These are phyloP conservation scores for Citrus australasica DNA, from an alignment of 345 rosid genomes.

Conservation along the genomic window DNA sequence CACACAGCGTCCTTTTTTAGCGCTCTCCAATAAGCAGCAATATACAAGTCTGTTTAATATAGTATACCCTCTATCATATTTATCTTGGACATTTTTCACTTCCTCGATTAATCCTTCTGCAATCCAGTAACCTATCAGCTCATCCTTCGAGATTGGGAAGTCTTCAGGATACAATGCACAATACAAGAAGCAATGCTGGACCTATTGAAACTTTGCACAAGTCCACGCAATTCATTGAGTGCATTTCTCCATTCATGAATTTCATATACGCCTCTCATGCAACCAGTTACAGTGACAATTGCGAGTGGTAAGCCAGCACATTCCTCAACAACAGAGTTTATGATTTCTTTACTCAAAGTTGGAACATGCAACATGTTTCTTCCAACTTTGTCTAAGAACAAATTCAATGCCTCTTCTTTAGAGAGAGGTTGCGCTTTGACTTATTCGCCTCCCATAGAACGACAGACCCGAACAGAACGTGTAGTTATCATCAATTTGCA, in stretches of 20 bases:
- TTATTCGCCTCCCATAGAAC: background rate
- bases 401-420: background rate
- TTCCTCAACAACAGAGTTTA: too few species aligned
- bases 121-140: constrained; percentile 15
- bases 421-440: constrained; percentile 10
- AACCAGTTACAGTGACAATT: background rate
- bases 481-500: background rate
- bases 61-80: background rate
- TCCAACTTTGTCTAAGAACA: background rate
- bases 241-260: constrained; percentile 15
- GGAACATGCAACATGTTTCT: background rate
- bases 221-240: too few species aligned
- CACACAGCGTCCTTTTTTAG: too few species aligned
- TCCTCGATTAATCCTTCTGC: constrained; percentile 20
- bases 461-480: constrained; percentile 1
- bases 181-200: constrained; percentile 22
- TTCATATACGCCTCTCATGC: constrained; percentile 15
- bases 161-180: constrained; percentile 25
- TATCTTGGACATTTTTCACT: background rate
- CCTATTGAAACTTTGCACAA: too few species aligned
- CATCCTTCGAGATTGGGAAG: background rate
- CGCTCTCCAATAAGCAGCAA: too few species aligned
- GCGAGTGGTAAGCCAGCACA: constrained; percentile 16
- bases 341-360: too few species aligned
- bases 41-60: too few species aligned